Percentiles rank a stretch among this genome's conserved stretches.
These are phyloP conservation scores for Isatis tinctoria DNA, from an alignment of 345 rosid species.

Conservation along the genomic window DNA sequence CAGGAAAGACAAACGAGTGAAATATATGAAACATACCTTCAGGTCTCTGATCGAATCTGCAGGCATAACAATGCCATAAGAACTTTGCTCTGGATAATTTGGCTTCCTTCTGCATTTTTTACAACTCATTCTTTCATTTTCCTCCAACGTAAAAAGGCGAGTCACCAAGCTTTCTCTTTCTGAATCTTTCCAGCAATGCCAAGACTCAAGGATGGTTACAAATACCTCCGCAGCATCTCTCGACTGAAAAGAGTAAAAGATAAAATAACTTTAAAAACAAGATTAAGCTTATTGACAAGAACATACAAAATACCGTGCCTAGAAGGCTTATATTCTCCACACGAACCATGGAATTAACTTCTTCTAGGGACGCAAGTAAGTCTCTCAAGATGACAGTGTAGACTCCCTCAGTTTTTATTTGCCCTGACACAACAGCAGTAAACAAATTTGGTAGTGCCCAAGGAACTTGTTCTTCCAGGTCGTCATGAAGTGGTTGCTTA, in stretches of 20 bases:
- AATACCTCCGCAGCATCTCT: neutral
- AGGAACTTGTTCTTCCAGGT: neutral
- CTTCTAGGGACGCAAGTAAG: neutral
- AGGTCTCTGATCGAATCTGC: slow-evolving; percentile 9
- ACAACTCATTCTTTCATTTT: slow-evolving; percentile 4
- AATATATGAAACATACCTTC: slow-evolving; percentile 8
- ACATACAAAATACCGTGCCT: neutral
- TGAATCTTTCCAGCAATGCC: slow-evolving; percentile 5
- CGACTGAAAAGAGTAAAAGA: neutral
- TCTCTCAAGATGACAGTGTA: neutral
- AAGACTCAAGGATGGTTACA: neutral
- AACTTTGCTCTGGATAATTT: neutral
- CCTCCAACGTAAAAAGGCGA: neutral
- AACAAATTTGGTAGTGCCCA: neutral
- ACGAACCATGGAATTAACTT: slow-evolving; percentile 1
- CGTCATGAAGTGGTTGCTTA: neutral
- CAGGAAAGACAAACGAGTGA: neutral
- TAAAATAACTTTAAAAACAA: neutral
- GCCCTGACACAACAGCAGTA: neutral
- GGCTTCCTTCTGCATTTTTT: neutral
- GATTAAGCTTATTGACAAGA: neutral
- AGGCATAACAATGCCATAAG: neutral
- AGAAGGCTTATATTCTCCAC: neutral
- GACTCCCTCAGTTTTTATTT: neutral
- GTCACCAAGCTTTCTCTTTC: neutral